A percentile compares a stretch with the other conserved stretches of the same genome.
These are phyloP conservation scores for Coix lacrymajobi DNA, from an alignment of 176 grass and related monocot genomes.

Conservation along the genomic window DNA sequence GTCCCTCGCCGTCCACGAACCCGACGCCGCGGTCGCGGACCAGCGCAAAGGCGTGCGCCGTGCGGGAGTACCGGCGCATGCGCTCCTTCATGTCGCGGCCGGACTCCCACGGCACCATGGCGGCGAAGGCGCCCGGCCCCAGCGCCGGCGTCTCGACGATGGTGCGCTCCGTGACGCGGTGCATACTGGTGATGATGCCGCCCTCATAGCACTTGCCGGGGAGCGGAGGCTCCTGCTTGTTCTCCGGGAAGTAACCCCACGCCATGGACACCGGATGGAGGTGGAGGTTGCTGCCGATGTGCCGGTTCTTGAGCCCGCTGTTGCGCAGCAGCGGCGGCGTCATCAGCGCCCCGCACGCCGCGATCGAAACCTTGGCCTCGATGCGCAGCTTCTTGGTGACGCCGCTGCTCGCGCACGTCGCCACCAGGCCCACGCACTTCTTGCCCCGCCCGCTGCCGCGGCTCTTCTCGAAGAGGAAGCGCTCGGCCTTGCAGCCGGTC, in stretches of 20 bases:
- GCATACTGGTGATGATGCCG: constrained; percentile 84
- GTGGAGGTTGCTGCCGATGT: constrained; percentile 91
- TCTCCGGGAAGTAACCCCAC: constrained; percentile 90
- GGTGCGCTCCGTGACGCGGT: constrained; percentile 50
- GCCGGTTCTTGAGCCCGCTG: constrained; percentile 66
- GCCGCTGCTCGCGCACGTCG: constrained; percentile 29
- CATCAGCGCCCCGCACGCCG: constrained; percentile 60
- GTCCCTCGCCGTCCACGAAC: constrained; percentile 41
- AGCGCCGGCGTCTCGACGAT: constrained; percentile 75
- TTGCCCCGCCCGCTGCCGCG: constrained; percentile 26
- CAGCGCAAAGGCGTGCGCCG: constrained; percentile 62
- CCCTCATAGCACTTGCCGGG: constrained; percentile 56
- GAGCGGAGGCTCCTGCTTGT: constrained; percentile 18
- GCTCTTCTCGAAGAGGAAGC: constrained; percentile 40
- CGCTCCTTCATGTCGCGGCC: constrained; percentile 74
- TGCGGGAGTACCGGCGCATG: constrained; percentile 58
- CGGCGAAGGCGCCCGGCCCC: constrained; percentile 46
- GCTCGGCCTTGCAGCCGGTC: constrained; percentile 69
- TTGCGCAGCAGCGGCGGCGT: constrained; percentile 62
- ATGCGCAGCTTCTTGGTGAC: constrained; percentile 56
- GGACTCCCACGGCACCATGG: constrained; percentile 62
- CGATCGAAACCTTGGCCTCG: constrained; percentile 63
- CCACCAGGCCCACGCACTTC: constrained; percentile 60
- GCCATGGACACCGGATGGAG: constrained; percentile 72
- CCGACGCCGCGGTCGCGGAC: constrained; percentile 65